Base-by-base conservation (phyloP, 805 yeast species). In the Saturnispora gosingensis region DNA sequence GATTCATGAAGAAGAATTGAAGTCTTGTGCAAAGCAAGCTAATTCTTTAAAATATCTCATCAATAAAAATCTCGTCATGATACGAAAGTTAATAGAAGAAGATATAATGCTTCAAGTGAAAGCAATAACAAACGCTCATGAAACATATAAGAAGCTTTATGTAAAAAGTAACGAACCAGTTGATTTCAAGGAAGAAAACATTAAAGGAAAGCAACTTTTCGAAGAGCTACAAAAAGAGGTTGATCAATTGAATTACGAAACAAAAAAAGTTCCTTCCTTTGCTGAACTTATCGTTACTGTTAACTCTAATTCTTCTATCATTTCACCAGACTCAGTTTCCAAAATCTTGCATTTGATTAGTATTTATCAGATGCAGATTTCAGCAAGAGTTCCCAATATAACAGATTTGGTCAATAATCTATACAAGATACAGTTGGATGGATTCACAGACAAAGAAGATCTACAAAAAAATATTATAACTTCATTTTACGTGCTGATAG, bases 51-150 rank as follows among this genome's bases (percentile, higher is more conserved):
- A 47, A 15, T 57, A 30, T 44, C 50, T 53, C 30, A 58, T 58
- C 5, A 51, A 50, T 43, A 62, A 51, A 44, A 58, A 55, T 40
- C 53, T 61, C 49, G 59, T 67, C n/a, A 52, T 54, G 2, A 61
- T 76, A 54, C 65, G 69, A 35, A 52, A 60, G 2, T 58, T 58
- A 1, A 65, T 81, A 0, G 72, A 70, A 30, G 51, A 50, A 1
- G 74, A 74, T 11, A 69, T 71, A 35, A 63, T 62, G 38, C 32
- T 56, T 8, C 70, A 71, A 5, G 70, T 72, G 45, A 50, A 67
- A 2, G 52, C 46, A 0, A 65, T 81, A 5, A 75, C 74, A 20
- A 59, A 60, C 34, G 68, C 67, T 11, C 72, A 78, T 34, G 79
- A 76, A 51, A 15, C 51, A 2, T 66, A 73, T 40, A 66, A 77